Base-by-base conservation (phyloP, 2,329 filamentous ascomycete genomes). In the Penicillium frequentans region DNA sequence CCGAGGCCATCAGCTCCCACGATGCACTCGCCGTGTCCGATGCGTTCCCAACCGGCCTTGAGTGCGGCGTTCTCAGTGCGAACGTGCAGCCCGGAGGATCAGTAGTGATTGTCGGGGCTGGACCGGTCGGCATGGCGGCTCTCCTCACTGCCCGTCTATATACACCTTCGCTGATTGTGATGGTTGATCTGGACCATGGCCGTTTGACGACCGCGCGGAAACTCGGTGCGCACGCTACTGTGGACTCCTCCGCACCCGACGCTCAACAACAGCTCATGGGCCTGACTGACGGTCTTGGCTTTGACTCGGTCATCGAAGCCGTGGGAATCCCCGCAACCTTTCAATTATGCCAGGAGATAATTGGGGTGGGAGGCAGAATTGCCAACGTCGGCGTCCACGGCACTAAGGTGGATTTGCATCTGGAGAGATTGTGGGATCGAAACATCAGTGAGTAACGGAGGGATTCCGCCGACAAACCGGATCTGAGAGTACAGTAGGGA, bases 371-470 rank as follows among this genome's bases (percentile, higher is more conserved):
- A 1, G 84, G 82, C 4, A 71, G 75, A 0, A 79, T 86, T 59
- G 83, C 83, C 4, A 86, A 85, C 64, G 76, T 86, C 2, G 84
- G 84, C 9, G 84, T 86, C 7, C 82, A 85, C 62, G 83, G 83
- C 0, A 76, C 71, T n/a, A 79, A 77, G 47, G 83, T 79, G 0
- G 73, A 80, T 54, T 68, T 86, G 42, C 77, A 82, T 39, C 72
- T 86, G 14, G 79, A 86, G 54, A 76, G 74, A 47, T 71, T 86
- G 5, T 86, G 83, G 84, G 72, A 77, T 55, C 76, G 76, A 57
- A 85, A 85, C 61, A 81, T 84, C 47, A 72, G 79, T 81, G 59
- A 70, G 78, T 73, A 16, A 31, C 35, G 46, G 47, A 49, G 24
- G 21, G 31, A 27, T 37, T n/a, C 47, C 47, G 47, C 31, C 31